Conservation (phyloP, 2,329 filamentous ascomycete genomes). For the Leptographium flavum region DNA sequence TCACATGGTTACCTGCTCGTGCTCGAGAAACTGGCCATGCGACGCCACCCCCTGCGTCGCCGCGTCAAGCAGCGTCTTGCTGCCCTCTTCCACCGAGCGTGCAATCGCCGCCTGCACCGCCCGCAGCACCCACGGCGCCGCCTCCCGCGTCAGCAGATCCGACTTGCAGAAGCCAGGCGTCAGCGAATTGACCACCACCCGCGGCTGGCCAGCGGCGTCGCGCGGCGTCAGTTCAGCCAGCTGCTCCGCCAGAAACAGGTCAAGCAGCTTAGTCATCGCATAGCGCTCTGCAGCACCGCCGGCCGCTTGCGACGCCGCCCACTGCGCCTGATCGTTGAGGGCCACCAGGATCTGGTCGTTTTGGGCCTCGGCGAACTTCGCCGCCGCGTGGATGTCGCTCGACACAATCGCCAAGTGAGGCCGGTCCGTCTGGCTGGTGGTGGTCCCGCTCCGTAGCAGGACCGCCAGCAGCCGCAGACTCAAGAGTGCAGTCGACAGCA, state of each 20-base stretch:
- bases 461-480: constrained; percentile 23
- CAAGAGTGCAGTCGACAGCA: constrained; percentile 26
- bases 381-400: background rate
- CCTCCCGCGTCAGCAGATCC: constrained; percentile 8
- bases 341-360: constrained; percentile 14
- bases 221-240: constrained; percentile 10
- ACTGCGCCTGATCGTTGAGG: constrained; percentile 15
- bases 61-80: background rate
- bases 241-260: constrained; percentile 13
- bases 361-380: background rate
- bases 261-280: constrained; percentile 14
- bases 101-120: background rate
- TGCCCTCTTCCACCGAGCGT: background rate
- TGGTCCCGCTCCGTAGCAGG: constrained; percentile 11
- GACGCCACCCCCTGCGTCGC: background rate
- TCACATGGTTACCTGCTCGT: background rate
- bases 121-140: background rate
- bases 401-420: background rate
- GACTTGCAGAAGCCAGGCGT: constrained; percentile 27
- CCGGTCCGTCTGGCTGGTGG: background rate
- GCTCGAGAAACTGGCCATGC: background rate
- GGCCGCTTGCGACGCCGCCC: constrained; percentile 13
- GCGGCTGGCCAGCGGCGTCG: background rate
- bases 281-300: constrained; percentile 12
- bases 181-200: constrained; percentile 21